Base-by-base conservation (phyloP, 2,329 filamentous ascomycete genomes). In the Pleoardoris graminearum region DNA sequence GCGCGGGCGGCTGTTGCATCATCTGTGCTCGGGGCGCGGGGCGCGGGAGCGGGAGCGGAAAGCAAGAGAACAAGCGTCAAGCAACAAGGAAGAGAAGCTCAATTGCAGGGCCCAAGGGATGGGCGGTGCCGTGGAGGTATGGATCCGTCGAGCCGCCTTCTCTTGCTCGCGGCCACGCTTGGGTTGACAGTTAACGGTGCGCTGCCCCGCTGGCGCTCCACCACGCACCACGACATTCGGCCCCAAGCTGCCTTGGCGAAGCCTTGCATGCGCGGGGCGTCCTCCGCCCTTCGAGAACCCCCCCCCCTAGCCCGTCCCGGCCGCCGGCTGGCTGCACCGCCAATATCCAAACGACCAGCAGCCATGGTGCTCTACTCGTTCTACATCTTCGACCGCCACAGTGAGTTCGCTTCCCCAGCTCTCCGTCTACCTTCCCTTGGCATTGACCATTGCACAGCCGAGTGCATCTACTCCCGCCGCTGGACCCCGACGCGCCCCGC, bases 301-400 rank as follows among this genome's bases (percentile, higher is more conserved):
- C n/a, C n/a, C n/a, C 37, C 21, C 37, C 37, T 2, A 16, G 37
- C 19, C 17, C 33, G 21, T 37, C 35, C 16, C 21, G 36, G 22
- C 38, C 36, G 17, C 19, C 19, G 19, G 12, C 19, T 23, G 36
- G 17, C 11, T 7, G 32, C 12, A 16, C n/a, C 30, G 6, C 30
- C 7, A 33, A 16, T 33, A 27, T 27, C 25, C 6, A 27, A 27
- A 21, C 30, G 17, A 10, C 32, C 17, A 25, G 16, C 23, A 42
- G 33, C 55, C 70, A 97, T 99, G 94, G 87, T 89, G 55, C 89
- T 97, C 75, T 97, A 95, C 78, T 92, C 91, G 54, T 96, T 99
- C 78, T 96, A 96, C 81, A 97, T 99, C 72, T 99, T 99, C 74
- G 94, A 99, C 78, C 88, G 94, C 61, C 94, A 99, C 77, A 96